These are phyloP conservation scores for Globisporangium polare DNA, from an alignment of 352 stramenopile genomes.

Conservation along the genomic window DNA sequence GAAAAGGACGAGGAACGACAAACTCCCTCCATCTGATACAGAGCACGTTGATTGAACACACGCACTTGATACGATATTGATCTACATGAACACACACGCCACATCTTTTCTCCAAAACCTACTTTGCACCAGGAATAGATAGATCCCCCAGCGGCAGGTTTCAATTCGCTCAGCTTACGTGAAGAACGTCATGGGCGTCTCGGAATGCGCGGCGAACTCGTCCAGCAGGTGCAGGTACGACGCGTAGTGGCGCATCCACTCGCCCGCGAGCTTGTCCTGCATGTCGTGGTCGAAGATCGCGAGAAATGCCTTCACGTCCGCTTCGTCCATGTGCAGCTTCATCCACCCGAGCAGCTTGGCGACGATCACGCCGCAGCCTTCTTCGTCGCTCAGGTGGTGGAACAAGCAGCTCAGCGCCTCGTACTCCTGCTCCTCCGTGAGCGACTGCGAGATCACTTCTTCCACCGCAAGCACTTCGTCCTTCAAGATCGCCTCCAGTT, in stretches of 20 bases:
- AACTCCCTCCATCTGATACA: too few species aligned
- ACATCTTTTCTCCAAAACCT: too few species aligned
- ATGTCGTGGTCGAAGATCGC: slow-evolving; percentile 47
- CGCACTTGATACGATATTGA: too few species aligned
- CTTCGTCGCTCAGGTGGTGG: slow-evolving; percentile 50
- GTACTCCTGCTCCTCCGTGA: slow-evolving; percentile 54
- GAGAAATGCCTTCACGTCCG: slow-evolving; percentile 48
- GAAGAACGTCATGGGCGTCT: slow-evolving; percentile 60
- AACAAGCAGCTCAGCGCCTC: slow-evolving; percentile 61
- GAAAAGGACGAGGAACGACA: too few species aligned
- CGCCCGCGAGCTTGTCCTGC: slow-evolving; percentile 49
- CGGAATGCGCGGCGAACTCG: slow-evolving; percentile 59
- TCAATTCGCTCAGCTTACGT: slow-evolving; percentile 23
- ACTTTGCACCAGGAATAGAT: too few species aligned
- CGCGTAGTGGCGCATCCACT: slow-evolving; percentile 71
- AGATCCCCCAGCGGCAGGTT: too few species aligned
- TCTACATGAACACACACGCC: too few species aligned
- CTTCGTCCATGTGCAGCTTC: slow-evolving; percentile 45
- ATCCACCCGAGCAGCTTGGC: slow-evolving; percentile 70
- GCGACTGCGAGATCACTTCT: slow-evolving; percentile 44
- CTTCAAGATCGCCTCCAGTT: slow-evolving; percentile 48
- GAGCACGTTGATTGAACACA: too few species aligned
- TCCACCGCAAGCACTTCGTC: slow-evolving; percentile 54
- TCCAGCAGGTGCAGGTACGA: slow-evolving; percentile 60
- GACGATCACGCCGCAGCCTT: slow-evolving; percentile 43